Evolutionary conservation across 2,329 filamentous ascomycete genomes (phyloP).

Genomic region (Arthrobotrys conoides): DNA sequence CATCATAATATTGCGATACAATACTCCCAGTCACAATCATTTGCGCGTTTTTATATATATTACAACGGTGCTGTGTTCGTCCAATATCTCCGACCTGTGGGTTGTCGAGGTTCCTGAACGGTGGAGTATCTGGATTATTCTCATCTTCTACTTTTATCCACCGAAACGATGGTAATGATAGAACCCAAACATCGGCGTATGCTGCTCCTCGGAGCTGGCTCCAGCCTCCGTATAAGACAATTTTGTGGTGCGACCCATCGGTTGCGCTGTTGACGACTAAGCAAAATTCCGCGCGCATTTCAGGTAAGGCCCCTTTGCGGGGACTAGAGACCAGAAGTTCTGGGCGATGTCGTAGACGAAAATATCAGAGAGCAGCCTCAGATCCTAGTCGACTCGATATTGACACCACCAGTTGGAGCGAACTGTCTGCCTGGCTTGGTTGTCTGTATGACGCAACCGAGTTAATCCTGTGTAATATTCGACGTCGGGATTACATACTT

Average conservation of each 20-base stretch:
- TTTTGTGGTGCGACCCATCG: constrained; percentile 55
- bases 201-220: neutral
- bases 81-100: constrained; percentile 8
- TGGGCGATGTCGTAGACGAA: constrained; percentile 54
- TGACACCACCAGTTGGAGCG: neutral
- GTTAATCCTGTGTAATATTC: no score
- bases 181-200: constrained; percentile 49
- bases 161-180: constrained; percentile 59
- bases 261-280: constrained; percentile 36
- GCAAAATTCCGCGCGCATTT: constrained; percentile 41
- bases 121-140: constrained; percentile 41
- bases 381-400: constrained; percentile 27
- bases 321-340: constrained; percentile 51
- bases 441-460: constrained; percentile 13
- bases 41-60: constrained; percentile 31
- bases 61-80: constrained; percentile 38
- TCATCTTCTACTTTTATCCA: constrained; percentile 48
- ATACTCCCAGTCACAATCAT: constrained; percentile 46
- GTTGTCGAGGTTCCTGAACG: constrained; percentile 19
- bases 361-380: constrained; percentile 38
- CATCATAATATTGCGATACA: constrained; percentile 27
- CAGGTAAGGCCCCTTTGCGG: constrained; percentile 43
- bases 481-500: no score
- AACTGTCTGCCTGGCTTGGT: constrained; percentile 16
- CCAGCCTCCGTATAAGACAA: constrained; percentile 57